A percentile compares a stretch with the other conserved stretches of the same genome.
Evolutionary conservation across 1,284 basidiomycete genomes (phyloP).

Genomic region (Sparassis latifolia): DNA sequence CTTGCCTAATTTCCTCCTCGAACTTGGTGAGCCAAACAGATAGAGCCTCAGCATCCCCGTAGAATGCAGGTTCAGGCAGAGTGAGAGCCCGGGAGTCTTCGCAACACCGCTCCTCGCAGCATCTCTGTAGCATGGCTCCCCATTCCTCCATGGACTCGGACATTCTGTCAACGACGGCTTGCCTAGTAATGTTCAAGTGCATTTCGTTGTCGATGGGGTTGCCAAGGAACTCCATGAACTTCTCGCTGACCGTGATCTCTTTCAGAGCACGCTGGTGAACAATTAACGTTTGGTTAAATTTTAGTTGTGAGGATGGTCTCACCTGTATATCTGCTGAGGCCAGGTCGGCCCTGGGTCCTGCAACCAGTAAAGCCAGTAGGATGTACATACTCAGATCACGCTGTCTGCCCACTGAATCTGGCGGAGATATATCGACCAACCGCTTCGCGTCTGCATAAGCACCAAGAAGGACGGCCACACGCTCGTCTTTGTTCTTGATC

Average conservation of each 20-base stretch:
- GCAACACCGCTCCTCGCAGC: too few species aligned
- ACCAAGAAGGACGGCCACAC: constrained; percentile 34
- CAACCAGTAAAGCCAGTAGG: constrained; percentile 6
- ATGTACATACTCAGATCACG: constrained; percentile 12
- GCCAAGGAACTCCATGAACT: constrained; percentile 5
- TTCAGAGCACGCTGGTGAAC: constrained; percentile 2
- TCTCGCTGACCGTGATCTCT: constrained; percentile 4
- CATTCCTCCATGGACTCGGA: constrained; percentile 23
- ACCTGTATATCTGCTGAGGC: not conserved
- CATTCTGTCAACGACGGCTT: not conserved
- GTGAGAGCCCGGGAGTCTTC: constrained; percentile 14
- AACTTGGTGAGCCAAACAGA: constrained; percentile 15
- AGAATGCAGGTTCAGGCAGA: not conserved
- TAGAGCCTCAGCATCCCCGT: not conserved
- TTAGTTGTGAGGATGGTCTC: not conserved
- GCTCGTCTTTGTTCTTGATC: constrained; percentile 30
- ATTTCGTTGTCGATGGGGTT: not conserved
- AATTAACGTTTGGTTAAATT: not conserved
- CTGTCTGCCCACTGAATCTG: constrained; percentile 32
- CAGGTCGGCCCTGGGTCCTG: not conserved
- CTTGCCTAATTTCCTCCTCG: constrained; percentile 15
- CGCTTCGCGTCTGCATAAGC: constrained; percentile 46
- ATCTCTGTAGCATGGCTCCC: constrained; percentile 34
- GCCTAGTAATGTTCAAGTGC: not conserved
- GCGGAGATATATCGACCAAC: constrained; percentile 42